Evolutionary conservation across 75 land plant genomes (phyloP).

Genomic region (Pinus taeda): DNA sequence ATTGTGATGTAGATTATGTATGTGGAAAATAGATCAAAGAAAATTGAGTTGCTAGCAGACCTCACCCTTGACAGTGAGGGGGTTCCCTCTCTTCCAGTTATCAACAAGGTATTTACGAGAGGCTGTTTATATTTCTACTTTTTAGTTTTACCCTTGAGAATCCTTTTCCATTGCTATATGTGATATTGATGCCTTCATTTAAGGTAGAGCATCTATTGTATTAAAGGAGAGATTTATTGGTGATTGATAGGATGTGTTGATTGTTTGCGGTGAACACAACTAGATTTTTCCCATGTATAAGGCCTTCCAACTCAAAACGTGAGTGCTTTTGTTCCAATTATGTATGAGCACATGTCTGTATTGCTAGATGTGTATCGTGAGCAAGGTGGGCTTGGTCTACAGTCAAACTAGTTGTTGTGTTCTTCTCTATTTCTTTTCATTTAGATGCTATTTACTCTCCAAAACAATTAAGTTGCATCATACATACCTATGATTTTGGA

Average conservation of each 20-base stretch:
- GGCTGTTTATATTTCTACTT: slow-evolving; percentile 2
- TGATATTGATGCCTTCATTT: slow-evolving; percentile 5
- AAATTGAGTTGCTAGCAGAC: slow-evolving; percentile 53
- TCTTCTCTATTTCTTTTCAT: no score
- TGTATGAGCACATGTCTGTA: neutral
- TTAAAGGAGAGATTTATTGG: neutral
- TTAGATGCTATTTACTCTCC: no score
- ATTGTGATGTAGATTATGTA: slow-evolving; percentile 35
- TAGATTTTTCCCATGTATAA: slow-evolving; percentile 63
- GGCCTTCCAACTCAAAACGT: slow-evolving; percentile 69
- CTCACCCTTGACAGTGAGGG: slow-evolving; percentile 42
- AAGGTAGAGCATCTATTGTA: neutral
- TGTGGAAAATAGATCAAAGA: slow-evolving; percentile 47
- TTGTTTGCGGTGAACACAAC: slow-evolving; percentile 85
- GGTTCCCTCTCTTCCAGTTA: slow-evolving; percentile 41
- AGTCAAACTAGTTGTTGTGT: no score
- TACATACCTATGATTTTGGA: no score
- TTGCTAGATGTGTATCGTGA: neutral
- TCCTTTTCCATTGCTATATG: neutral
- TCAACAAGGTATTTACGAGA: slow-evolving; percentile 43
- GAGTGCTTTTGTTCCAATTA: slow-evolving; percentile 11
- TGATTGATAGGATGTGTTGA: slow-evolving; percentile 60
- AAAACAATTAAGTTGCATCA: no score
- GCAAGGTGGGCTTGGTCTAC: neutral
- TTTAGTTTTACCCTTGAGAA: no score